phyloP scores from a whole-genome alignment of 2,329 filamentous ascomycete species.

The Epichloe brachyelytri region DNA sequence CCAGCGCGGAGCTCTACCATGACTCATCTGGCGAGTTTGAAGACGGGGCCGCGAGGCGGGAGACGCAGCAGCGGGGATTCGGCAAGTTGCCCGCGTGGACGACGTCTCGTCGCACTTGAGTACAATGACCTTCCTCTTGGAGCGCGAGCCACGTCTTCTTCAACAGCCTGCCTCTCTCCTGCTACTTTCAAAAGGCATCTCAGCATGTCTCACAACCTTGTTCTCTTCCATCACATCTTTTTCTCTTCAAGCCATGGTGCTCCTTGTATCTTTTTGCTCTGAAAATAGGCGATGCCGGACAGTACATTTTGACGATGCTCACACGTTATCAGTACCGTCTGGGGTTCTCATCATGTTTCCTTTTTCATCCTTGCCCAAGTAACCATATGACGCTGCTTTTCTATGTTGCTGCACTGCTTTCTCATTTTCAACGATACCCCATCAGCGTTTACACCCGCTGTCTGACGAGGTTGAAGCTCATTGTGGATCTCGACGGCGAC shows the following conservation, averaged over 20 bases:
- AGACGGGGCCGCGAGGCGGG: slow-evolving; percentile 48
- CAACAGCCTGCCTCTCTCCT: slow-evolving; percentile 1
- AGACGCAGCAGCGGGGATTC: slow-evolving; percentile 46
- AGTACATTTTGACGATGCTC: slow-evolving; percentile 33
- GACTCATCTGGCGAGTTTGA: slow-evolving; percentile 34
- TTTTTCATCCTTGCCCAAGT: background rate
- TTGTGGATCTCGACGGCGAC: slow-evolving; percentile 33
- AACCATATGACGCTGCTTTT: slow-evolving; percentile 4
- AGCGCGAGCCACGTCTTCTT: slow-evolving; percentile 5
- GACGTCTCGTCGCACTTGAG: slow-evolving; percentile 18
- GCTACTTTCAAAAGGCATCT: slow-evolving; percentile 1
- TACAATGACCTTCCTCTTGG: background rate
- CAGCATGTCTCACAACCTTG: slow-evolving; percentile 2
- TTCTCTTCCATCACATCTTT: background rate
- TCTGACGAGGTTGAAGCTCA: slow-evolving; percentile 24
- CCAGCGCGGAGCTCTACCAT: slow-evolving; percentile 31
- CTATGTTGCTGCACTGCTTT: slow-evolving; percentile 12
- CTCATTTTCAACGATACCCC: slow-evolving; percentile 28
- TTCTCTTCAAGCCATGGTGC: too few relatives aligned
- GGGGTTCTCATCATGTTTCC: background rate
- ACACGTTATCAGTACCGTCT: slow-evolving; percentile 33
- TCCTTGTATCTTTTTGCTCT: background rate
- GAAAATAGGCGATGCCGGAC: background rate
- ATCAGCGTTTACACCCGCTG: slow-evolving; percentile 32
- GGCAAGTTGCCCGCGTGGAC: slow-evolving; percentile 26